phyloP scores from a whole-genome alignment of 495 filamentous ascomycete species.

The Daldinia concentrica region DNA sequence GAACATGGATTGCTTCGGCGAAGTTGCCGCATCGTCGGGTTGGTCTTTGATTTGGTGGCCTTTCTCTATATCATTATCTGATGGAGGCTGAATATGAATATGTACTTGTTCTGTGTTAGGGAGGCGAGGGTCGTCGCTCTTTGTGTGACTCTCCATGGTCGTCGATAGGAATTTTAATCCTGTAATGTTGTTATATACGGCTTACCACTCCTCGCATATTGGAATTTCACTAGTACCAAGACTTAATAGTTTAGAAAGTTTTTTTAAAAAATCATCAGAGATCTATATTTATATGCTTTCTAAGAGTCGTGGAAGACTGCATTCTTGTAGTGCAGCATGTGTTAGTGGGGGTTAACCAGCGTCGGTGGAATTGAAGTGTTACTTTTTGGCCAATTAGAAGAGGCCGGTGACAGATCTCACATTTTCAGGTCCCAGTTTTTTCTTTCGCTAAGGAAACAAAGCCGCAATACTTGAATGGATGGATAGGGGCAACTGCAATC shows the following conservation, averaged over 20 bases:
- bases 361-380: background rate
- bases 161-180: background rate
- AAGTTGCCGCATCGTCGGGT: background rate
- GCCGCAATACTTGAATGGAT: background rate
- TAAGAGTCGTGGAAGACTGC: background rate
- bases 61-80: background rate
- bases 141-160: background rate
- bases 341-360: background rate
- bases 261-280: too few species aligned
- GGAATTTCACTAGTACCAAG: background rate
- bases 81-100: background rate
- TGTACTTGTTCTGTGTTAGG: background rate
- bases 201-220: background rate
- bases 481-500: background rate
- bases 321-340: background rate
- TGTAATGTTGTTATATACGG: background rate
- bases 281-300: background rate
- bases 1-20: slow-evolving; percentile 49
- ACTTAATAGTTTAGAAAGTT: background rate
- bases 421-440: background rate
- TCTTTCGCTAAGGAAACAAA: background rate
- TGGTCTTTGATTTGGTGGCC: background rate
- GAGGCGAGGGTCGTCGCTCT: background rate
- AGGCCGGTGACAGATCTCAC: background rate
- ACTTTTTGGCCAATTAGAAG: background rate